Base-by-base conservation (phyloP, 768 basidiomycete genomes). In the Hypholoma sublateritium region DNA sequence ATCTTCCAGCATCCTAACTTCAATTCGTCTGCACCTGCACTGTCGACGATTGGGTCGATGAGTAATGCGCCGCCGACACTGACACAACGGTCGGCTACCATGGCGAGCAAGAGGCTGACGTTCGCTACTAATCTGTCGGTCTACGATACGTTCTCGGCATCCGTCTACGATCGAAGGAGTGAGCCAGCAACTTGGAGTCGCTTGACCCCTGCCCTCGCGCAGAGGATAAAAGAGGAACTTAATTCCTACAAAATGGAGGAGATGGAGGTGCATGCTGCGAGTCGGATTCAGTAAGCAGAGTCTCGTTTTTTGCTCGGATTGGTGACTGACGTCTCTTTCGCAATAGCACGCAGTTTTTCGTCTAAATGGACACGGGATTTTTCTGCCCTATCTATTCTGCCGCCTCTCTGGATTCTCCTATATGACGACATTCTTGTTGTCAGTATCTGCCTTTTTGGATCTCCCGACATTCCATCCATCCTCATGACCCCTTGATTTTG, bases 241-340 rank as follows among this genome's bases (percentile, higher is more conserved):
- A 99, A 99, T 74, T 93, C 93, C 55, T 98, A 92, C 76, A 98
- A 98, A 81, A 93, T 98, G 91, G 95, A 96, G 74, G 95, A 98
- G 77, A 98, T 99, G 96, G 93, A 95, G 70, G 95, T 99, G 59
- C 96, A 98, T 73, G 91, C 91, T 64, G 79, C 89, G 49, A 95
- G 93, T 73, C 87, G 93, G 72, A 85, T 91, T 65, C 88, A 97
- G 92, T 94, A 70, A 63, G 92, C 85, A 39, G 48, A 53, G 50
- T 44, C 57, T 48, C 50, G 39, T 52, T 42, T 46, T 64, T 24
- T 53, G 34, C 12, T 17, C 19, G 21, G 13, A 41, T 21, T 53
- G 21, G 24, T 21, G 32, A 7, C 14, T 53, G 41, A 61, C 21
- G 44, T 53, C 46, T 59, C 21, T 24, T 46, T 56, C 50, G 25